Evolutionary conservation across 148 eudicot genomes (phyloP).

Genomic region (Arbutus unedo): DNA sequence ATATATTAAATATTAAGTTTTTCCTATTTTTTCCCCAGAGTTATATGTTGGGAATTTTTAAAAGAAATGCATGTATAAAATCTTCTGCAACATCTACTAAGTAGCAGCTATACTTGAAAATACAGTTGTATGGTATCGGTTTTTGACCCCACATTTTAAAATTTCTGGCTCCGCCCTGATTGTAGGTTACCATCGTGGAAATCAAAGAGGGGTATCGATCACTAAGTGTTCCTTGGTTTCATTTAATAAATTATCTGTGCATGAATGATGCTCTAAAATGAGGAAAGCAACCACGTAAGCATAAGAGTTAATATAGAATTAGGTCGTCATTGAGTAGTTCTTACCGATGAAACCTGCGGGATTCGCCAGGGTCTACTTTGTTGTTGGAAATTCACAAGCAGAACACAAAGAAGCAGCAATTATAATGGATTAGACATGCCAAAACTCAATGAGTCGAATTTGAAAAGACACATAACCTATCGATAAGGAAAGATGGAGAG

Average conservation of each 20-base stretch:
- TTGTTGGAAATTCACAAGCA: constrained; percentile 2
- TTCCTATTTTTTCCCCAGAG: too few relatives aligned
- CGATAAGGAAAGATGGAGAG: background rate
- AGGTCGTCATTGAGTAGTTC: background rate
- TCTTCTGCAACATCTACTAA: too few relatives aligned
- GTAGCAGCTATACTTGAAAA: too few relatives aligned
- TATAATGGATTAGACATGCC: background rate
- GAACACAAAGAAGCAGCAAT: background rate
- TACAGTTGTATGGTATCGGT: too few relatives aligned
- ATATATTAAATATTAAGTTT: too few relatives aligned
- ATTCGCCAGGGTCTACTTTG: constrained; percentile 11
- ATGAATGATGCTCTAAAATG: background rate
- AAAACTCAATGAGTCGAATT: background rate
- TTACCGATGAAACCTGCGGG: constrained; percentile 14
- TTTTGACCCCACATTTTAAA: too few relatives aligned
- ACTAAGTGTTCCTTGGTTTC: background rate
- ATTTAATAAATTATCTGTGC: background rate
- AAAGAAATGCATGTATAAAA: too few relatives aligned
- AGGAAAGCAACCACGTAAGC: background rate
- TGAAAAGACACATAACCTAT: background rate
- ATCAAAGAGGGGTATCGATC: background rate
- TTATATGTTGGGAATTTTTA: too few relatives aligned
- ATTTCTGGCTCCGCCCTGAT: too few relatives aligned
- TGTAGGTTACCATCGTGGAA: background rate
- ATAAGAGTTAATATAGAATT: background rate